Percentiles rank a stretch among this genome's conserved stretches.
Evolutionary conservation across 768 basidiomycete genomes (phyloP).

Genomic region (Naganishia antarctica): DNA sequence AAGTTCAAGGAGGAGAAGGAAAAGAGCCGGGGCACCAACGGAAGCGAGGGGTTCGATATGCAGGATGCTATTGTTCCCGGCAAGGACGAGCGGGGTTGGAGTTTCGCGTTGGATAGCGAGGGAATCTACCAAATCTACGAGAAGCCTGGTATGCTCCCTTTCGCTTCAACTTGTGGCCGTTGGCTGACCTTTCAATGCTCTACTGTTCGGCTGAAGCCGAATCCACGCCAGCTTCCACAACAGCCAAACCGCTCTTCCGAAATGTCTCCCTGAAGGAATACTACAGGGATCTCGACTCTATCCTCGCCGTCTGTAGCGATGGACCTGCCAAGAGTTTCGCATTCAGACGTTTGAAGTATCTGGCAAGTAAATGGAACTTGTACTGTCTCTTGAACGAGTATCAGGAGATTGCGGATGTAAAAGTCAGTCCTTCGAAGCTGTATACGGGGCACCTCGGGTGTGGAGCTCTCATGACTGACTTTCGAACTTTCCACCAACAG

Average conservation of each 20-base stretch:
- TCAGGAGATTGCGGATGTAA: conserved; percentile 93
- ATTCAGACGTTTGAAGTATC: conserved; percentile 81
- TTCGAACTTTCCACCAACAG: conserved; percentile 48
- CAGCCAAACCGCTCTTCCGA: conserved; percentile 62
- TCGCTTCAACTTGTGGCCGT: conserved; percentile 16
- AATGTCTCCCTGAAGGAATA: conserved; percentile 88
- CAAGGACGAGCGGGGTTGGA: conserved; percentile 58
- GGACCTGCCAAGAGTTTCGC: conserved; percentile 96
- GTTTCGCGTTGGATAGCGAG: conserved; percentile 66
- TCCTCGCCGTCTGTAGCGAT: conserved; percentile 83
- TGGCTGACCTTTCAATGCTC: conserved; percentile 8
- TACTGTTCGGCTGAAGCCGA: neutral
- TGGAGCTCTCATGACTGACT: neutral
- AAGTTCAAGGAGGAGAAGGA: conserved; percentile 30
- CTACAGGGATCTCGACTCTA: conserved; percentile 88
- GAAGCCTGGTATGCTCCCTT: conserved; percentile 20
- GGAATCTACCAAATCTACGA: conserved; percentile 85
- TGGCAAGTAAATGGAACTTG: conserved; percentile 90
- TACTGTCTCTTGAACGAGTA: conserved; percentile 86
- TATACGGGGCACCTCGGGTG: neutral
- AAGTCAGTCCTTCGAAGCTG: conserved; percentile 57
- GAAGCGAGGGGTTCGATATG: conserved; percentile 57
- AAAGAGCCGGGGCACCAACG: conserved; percentile 28
- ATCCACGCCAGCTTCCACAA: conserved; percentile 33
- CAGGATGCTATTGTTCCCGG: conserved; percentile 70